A percentile compares a stretch with the other conserved stretches of the same genome.
Evolutionary conservation across 768 basidiomycete genomes (phyloP).

Genomic region (Megacollybia marginata): DNA sequence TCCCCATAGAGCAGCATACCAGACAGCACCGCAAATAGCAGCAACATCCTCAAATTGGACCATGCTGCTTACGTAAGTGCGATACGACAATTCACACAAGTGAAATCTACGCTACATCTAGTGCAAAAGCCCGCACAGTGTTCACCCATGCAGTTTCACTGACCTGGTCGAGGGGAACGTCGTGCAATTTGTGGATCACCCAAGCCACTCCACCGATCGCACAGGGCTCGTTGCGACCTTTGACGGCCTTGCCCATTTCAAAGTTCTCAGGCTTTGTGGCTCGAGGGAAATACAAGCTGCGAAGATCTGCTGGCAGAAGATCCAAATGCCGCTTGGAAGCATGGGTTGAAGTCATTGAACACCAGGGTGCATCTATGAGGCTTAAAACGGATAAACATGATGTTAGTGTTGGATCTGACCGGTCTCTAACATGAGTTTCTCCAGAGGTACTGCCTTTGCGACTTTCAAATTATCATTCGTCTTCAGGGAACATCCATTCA

Average conservation of each 20-base stretch:
- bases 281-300: constrained; percentile 42
- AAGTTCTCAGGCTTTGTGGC: constrained; percentile 53
- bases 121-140: constrained; percentile 50
- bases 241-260: constrained; percentile 51
- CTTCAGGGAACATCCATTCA: constrained; percentile 77
- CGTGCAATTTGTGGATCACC: constrained; percentile 48
- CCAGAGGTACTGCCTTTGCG: constrained; percentile 47
- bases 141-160: constrained; percentile 56
- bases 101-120: constrained; percentile 17
- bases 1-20: constrained; percentile 59
- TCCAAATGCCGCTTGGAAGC: constrained; percentile 47
- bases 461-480: constrained; percentile 56
- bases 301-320: constrained; percentile 38
- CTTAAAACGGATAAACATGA: neutral
- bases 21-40: constrained; percentile 32
- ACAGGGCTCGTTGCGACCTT: constrained; percentile 72
- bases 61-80: too few relatives aligned
- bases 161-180: constrained; percentile 44
- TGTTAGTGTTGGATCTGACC: constrained; percentile 32
- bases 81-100: neutral
- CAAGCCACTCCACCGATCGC: constrained; percentile 66
- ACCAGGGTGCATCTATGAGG: constrained; percentile 61
- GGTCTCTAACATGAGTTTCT: constrained; percentile 66
- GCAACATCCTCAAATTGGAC: neutral
- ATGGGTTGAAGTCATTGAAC: constrained; percentile 60